Evolutionary conservation across 2,329 filamentous ascomycete species (phyloP).

Genomic region (Pezicula rhizophila): DNA sequence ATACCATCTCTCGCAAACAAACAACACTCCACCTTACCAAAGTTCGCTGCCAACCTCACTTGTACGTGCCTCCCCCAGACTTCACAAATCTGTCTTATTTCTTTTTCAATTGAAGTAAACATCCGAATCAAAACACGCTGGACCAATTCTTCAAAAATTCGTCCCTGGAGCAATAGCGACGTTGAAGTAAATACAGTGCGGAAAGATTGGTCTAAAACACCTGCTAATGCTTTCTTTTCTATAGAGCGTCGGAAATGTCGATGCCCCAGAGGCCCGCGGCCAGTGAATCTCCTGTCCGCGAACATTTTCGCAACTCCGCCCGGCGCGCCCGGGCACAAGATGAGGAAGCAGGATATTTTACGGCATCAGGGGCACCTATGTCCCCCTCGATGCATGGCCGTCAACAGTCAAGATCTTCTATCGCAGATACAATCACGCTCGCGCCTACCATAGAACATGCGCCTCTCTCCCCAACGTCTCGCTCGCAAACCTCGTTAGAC

Average conservation of each 20-base stretch:
- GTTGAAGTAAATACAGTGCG: slow-evolving; percentile 9
- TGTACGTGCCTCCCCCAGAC: slow-evolving; percentile 15
- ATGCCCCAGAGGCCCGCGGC: slow-evolving; percentile 44
- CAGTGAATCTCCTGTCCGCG: slow-evolving; percentile 49
- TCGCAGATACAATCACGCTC: slow-evolving; percentile 42
- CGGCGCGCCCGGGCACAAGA: slow-evolving; percentile 62
- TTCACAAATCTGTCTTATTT: neutral
- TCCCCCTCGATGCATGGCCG: slow-evolving; percentile 36
- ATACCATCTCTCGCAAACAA: slow-evolving; percentile 7
- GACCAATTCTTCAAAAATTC: too few species aligned
- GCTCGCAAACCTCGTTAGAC: slow-evolving; percentile 18
- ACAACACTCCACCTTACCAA: slow-evolving; percentile 8
- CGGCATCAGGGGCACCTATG: slow-evolving; percentile 6
- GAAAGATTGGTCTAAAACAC: slow-evolving; percentile 2
- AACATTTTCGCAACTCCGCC: slow-evolving; percentile 63
- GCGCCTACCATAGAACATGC: slow-evolving; percentile 48
- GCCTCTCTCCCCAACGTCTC: slow-evolving; percentile 22
- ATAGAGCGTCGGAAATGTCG: slow-evolving; percentile 41
- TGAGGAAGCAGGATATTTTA: slow-evolving; percentile 53
- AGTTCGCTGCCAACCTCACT: slow-evolving; percentile 14
- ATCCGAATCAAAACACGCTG: too few species aligned
- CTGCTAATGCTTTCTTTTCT: slow-evolving; percentile 10
- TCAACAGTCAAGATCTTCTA: slow-evolving; percentile 52
- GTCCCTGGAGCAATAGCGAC: neutral
- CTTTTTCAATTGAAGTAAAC: neutral